Conservation (phyloP, 108 stramenopile species). For the Thalassiosira profunda region DNA sequence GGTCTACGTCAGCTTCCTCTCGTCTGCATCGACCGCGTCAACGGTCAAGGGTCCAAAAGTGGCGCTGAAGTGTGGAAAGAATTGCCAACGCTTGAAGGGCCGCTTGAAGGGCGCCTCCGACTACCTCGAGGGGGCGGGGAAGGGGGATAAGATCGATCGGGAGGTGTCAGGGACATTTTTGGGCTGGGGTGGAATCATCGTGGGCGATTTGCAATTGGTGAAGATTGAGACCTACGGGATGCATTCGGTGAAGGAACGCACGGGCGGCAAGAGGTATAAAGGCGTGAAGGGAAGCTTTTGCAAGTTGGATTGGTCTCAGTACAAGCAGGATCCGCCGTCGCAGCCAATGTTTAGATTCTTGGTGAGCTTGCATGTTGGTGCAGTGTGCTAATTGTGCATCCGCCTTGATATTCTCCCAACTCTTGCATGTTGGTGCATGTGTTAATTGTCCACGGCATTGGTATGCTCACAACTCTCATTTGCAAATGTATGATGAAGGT, state of each 20-base stretch:
- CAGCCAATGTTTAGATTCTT: conserved; percentile 32
- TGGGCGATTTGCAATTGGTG: neutral
- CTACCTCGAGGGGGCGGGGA: too few species aligned
- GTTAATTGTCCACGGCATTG: neutral
- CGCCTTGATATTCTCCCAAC: neutral
- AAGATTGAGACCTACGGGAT: neutral
- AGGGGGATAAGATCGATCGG: too few species aligned
- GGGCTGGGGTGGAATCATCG: conserved; percentile 2
- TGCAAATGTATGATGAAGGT: conserved; percentile 1
- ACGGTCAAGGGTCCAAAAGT: too few species aligned
- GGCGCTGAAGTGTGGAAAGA: too few species aligned
- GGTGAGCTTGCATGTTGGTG: too few species aligned
- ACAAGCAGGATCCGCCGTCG: conserved; percentile 59
- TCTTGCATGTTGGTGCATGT: neutral
- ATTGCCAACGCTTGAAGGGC: too few species aligned
- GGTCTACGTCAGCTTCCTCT: too few species aligned
- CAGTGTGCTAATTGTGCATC: neutral
- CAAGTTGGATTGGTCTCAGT: conserved; percentile 64
- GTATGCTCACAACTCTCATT: neutral
- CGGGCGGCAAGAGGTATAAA: neutral
- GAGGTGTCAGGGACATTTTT: too few species aligned
- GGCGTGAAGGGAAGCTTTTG: conserved; percentile 69
- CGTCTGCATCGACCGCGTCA: too few species aligned
- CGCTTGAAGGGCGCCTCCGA: too few species aligned
- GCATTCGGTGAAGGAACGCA: neutral